These are phyloP conservation scores for Rickenella mellea DNA, from an alignment of 768 basidiomycete genomes.

Conservation along the genomic window DNA sequence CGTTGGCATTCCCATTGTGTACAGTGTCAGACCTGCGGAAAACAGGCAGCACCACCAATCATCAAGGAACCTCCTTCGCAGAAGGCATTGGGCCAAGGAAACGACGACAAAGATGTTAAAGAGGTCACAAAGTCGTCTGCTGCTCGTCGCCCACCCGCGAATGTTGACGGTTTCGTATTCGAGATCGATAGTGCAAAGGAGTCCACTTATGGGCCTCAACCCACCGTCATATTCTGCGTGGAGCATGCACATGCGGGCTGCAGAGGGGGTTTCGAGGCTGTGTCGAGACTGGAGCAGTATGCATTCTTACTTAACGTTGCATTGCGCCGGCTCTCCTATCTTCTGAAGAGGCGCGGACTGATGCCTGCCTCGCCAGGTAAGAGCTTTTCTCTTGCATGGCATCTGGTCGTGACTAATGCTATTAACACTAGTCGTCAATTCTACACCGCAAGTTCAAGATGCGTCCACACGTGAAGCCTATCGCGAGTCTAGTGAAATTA, in stretches of 20 bases:
- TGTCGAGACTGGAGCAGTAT: slow-evolving; percentile 93
- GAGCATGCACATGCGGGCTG: slow-evolving; percentile 66
- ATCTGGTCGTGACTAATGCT: not conserved
- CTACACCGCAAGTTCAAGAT: not conserved
- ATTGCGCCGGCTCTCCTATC: slow-evolving; percentile 78
- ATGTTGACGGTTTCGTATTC: slow-evolving; percentile 71
- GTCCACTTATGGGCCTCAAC: slow-evolving; percentile 67
- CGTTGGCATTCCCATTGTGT: slow-evolving; percentile 95
- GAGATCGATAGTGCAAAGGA: slow-evolving; percentile 53
- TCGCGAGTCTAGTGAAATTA: slow-evolving; percentile 81
- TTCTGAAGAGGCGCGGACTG: slow-evolving; percentile 81
- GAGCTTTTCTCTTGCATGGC: slow-evolving; percentile 7
- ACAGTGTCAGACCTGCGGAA: slow-evolving; percentile 76
- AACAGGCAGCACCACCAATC: slow-evolving; percentile 53
- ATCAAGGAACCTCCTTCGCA: slow-evolving; percentile 46
- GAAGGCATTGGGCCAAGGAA: slow-evolving; percentile 39
- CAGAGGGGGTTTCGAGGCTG: slow-evolving; percentile 75
- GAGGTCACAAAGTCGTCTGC: slow-evolving; percentile 47
- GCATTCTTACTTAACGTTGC: slow-evolving; percentile 96
- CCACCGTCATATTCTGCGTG: slow-evolving; percentile 65
- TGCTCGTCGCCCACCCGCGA: slow-evolving; percentile 68
- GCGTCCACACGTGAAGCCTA: slow-evolving; percentile 60
- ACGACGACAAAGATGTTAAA: slow-evolving; percentile 34
- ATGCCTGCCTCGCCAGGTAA: slow-evolving; percentile 75
- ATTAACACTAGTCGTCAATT: not conserved